Conservation (phyloP, 2,329 filamentous ascomycete species). For the Aspergillus spinulosporus region DNA sequence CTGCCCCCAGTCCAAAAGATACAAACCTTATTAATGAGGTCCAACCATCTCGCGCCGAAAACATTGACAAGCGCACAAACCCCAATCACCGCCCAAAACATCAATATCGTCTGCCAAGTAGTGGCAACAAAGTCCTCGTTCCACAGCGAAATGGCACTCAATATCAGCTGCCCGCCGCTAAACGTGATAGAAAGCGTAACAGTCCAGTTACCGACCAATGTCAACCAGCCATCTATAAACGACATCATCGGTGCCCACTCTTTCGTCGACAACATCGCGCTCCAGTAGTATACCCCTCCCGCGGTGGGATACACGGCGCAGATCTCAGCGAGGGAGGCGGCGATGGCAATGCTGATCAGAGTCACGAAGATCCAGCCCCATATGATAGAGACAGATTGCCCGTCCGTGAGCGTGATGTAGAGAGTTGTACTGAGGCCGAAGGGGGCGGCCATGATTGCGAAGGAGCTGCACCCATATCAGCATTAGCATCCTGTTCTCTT, state of each 20-base stretch:
- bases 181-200: constrained; percentile 69
- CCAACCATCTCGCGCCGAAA: constrained; percentile 62
- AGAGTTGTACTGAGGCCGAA: constrained; percentile 69
- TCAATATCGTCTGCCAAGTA: constrained; percentile 68
- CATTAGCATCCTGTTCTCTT: neutral
- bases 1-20: constrained; percentile 70
- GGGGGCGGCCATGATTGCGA: constrained; percentile 73
- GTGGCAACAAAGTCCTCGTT: constrained; percentile 68
- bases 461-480: constrained; percentile 49
- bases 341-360: constrained; percentile 63
- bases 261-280: constrained; percentile 65
- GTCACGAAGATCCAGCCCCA: constrained; percentile 70
- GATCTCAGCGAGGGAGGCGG: constrained; percentile 67
- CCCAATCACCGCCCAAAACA: constrained; percentile 71
- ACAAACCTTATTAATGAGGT: constrained; percentile 70
- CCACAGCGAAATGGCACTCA: constrained; percentile 68
- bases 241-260: constrained; percentile 67
- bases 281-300: constrained; percentile 71
- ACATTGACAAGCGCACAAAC: constrained; percentile 65
- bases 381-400: constrained; percentile 67
- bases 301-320: constrained; percentile 68
- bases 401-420: constrained; percentile 67
- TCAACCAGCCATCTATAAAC: constrained; percentile 71
- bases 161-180: constrained; percentile 67
- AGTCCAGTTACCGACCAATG: constrained; percentile 73